Evolutionary conservation across 2,329 filamentous ascomycete genomes (phyloP), one percentile per base, ranked within the genome.

Genomic region (Didymella pinodella): DNA sequence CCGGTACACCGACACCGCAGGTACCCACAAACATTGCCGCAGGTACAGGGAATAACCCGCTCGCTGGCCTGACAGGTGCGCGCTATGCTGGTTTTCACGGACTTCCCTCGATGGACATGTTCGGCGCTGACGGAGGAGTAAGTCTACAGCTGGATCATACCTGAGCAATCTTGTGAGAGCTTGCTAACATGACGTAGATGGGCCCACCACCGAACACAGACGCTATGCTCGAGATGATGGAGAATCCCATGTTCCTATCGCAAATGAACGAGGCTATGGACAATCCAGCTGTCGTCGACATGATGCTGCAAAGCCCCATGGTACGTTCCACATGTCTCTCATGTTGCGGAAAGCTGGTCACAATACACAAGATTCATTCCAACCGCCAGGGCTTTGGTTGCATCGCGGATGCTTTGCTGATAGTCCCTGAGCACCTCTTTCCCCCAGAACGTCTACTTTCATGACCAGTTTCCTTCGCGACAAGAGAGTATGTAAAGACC

Each of bases 181-280:
- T 59, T 61, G 53, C 67, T 76, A 60, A 75, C 58, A 50, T 16
- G 12, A 7, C 16, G n/a, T 45, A 96, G 93, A 97, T 97, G 93
- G 92, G 93, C 34, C 90, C 93, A 32, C 92, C 92, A 32, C 92
- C 86, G 73, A 87, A 88, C 73, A 87, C 92, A 60, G 93, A 97
- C 57, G 85, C 90, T 58, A 86, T 99, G 75, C 86, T 92, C 56
- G 85, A 88, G 64, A 90, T 97, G 87, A 88, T 99, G 70, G 88
- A 91, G 62, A 92, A 98, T 73, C 95, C 95, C 22, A 90, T 92
- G 73, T 89, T 96, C 56, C 87, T 91, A 64, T 90, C 92, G 65
- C 89, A 89, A 54, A 91, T 99, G 86, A 96, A 95, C 77, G 94
- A 97, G 79, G 92, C 93, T 34, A 90, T 99, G 76, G 91, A 93